A percentile compares a stretch with the other conserved stretches of the same genome.
Conservation (phyloP, 805 yeast species). For the Citeromyces nyonsensis region DNA sequence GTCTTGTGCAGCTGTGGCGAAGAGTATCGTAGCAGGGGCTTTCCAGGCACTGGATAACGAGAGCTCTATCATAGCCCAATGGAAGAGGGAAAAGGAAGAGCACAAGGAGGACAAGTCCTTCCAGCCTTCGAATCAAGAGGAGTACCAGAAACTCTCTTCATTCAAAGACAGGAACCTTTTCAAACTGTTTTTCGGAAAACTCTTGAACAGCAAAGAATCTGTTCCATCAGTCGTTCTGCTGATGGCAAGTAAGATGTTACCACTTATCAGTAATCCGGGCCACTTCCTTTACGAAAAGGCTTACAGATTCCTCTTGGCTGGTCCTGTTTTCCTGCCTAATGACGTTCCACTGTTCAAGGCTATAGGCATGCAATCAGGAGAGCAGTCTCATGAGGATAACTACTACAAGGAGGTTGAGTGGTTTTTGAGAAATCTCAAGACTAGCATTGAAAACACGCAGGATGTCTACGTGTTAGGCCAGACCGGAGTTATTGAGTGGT, state of each 20-base stretch:
- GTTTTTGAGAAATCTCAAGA: slow-evolving; percentile 27
- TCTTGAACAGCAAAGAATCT: slow-evolving; percentile 17
- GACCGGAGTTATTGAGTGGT: slow-evolving; percentile 53
- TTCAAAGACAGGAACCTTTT: slow-evolving; percentile 44
- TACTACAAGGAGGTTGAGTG: slow-evolving; percentile 46
- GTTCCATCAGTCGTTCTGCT: slow-evolving; percentile 36
- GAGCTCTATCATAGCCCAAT: too few species aligned
- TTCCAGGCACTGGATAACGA: too few species aligned
- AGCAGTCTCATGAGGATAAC: not conserved
- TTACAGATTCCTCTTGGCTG: slow-evolving; percentile 46
- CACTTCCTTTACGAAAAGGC: slow-evolving; percentile 63
- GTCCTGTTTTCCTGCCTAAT: slow-evolving; percentile 23
- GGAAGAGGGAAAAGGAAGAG: too few species aligned
- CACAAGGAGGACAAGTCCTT: too few species aligned
- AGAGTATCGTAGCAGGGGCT: too few species aligned
- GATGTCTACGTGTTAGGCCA: slow-evolving; percentile 41
- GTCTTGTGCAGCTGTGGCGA: slow-evolving; percentile 1
- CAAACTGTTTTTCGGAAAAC: slow-evolving; percentile 34
- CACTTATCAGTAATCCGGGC: slow-evolving; percentile 50
- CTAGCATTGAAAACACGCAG: slow-evolving; percentile 15
- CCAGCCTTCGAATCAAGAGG: too few species aligned
- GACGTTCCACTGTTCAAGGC: slow-evolving; percentile 26
- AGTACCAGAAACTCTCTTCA: not conserved
- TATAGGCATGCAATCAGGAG: slow-evolving; percentile 7
- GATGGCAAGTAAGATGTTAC: slow-evolving; percentile 36